Evolutionary conservation across 176 grass and related monocot genomes (phyloP), one percentile per base, ranked within the genome.

Genomic region (Phoenix dactylifera): DNA sequence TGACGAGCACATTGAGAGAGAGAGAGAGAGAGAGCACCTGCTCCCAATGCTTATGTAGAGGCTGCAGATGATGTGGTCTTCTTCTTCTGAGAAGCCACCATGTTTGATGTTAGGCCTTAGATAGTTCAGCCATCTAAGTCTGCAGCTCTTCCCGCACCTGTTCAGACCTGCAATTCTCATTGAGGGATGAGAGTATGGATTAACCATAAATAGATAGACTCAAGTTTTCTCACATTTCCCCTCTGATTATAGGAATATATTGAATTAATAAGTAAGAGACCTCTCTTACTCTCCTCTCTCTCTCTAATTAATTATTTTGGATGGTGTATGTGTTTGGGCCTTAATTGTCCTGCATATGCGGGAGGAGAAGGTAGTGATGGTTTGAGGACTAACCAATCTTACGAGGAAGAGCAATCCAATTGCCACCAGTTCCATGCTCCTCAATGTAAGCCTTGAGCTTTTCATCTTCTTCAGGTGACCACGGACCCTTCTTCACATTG

Each of bases 41-140:
- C 91, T 90, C 54, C 91, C 91, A 16, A 95, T 95, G 69, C 91
- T 95, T 79, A 95, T 90, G 86, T 95, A 95, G 57, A 95, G 91
- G 52, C 62, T 87, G 76, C 91, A 95, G 67, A 95, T 95, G 64
- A 78, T 80, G 65, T 72, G 74, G 60, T 95, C 91, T 80, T 95
- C 91, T 28, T 95, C 86, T 1, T 83, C 74, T 69, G 91, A 83
- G 69, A 95, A 95, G 59, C 84, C 91, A 26, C 91, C 86, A 35
- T 95, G 91, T 70, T 95, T 95, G 66, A 95, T 95, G 83, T 95
- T 85, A 7, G 85, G 85, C 60, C 85, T 83, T 16, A 89, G 68
- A 62, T 89, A 89, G 52, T 89, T 89, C 19, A 89, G 76, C 85
- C 85, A 89, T 76, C 85, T 83, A 54, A 89, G 80, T 62, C 80